A percentile compares a stretch with the other conserved stretches of the same genome.
Conservation (phyloP, 495 filamentous ascomycete species). For the Neurospora pannonica region DNA sequence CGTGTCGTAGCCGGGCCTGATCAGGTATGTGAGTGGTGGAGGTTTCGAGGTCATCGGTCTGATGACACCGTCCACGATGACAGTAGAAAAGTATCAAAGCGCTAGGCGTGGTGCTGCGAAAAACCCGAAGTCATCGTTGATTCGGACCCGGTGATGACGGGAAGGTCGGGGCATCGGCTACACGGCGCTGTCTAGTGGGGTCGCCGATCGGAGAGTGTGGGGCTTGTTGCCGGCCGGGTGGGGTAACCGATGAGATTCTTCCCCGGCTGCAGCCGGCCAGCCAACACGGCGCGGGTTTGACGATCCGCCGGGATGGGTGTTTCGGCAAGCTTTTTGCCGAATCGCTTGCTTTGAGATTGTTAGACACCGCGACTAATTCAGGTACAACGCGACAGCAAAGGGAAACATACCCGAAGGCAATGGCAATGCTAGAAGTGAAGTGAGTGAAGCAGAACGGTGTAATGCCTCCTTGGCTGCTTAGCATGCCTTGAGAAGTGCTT, state of each 20-base stretch:
- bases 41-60: neutral
- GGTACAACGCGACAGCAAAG: neutral
- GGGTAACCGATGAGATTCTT: neutral
- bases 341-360: neutral
- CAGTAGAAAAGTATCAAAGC: neutral
- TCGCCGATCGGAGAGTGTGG: neutral
- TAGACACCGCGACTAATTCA: neutral
- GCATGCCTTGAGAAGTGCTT: neutral
- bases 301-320: neutral
- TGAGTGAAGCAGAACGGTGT: neutral
- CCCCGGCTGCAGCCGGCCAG: neutral
- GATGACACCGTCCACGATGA: neutral
- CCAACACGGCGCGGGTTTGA: neutral
- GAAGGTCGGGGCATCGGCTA: neutral
- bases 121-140: neutral
- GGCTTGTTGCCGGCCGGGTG: neutral
- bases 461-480: neutral
- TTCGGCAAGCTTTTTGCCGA: neutral
- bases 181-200: neutral
- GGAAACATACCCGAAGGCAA: neutral
- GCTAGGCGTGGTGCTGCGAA: neutral
- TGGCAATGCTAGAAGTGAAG: neutral
- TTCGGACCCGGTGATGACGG: neutral
- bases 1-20: neutral
- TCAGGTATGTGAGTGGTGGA: neutral